Evolutionary conservation across 495 filamentous ascomycete genomes (phyloP), one percentile per base, ranked within the genome.

Genomic region (Lasiosphaeris hirsuta): DNA sequence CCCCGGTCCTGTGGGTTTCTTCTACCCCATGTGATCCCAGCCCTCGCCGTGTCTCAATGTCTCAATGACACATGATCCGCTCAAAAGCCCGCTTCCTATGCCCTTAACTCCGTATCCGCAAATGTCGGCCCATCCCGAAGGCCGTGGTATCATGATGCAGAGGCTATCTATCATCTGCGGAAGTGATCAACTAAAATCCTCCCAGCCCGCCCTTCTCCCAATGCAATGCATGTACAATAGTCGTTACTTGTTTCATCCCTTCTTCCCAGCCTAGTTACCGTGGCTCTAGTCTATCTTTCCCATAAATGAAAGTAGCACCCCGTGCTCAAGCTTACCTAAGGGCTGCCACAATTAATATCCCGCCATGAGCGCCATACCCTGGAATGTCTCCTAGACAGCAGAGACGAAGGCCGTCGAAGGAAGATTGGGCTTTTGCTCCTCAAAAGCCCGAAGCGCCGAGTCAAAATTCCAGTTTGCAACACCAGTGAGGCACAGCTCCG

Each of bases 391-490:
- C 49, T 62, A 65, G 15, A 41, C 56, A 56, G 54, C 7, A 1
- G 54, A 44, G 13, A 35, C 56, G 56, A 79, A 79, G 9, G 76
- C 76, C 11, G 68, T 59, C 3, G 69, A 61, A 2, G 76, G 76
- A 41, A 79, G 19, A 37, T 69, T 58, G 1, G 63, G 70, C 68
- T 72, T 82, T 51, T 76, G 77, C 51, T 83, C 75, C 57, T 86
- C 82, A 66, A 92, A 92, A 38, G 83, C 81, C 53, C 75, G 74
- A 60, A 87, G 72, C 0, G 89, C 90, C 51, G 72, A 71, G n/a
- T 86, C 81, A 38, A 87, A 79, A 66, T 90, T 82, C 89, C 90
- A 94, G 44, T 80, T 81, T 58, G 83, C 86, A n/a, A 51, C 17
- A 5, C 67, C 81, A 0, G 79, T 76, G 5, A 94, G 75, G 60